Conservation (phyloP, 148 eudicot species). For the Dianthus caryophyllus region DNA sequence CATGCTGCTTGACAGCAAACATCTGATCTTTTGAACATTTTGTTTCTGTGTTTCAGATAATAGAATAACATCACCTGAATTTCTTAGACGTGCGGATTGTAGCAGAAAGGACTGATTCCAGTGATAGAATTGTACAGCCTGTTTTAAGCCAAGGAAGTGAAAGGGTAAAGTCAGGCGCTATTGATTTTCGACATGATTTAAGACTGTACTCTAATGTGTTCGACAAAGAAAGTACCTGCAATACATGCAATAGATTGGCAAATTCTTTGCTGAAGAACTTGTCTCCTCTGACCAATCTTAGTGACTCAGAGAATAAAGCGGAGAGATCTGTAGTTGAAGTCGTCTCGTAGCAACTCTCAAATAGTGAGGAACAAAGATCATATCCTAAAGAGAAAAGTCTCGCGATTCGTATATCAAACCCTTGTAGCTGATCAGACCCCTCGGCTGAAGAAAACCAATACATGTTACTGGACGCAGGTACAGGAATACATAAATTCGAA, state of each 20-base stretch:
- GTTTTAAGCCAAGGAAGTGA: slow-evolving; percentile 18
- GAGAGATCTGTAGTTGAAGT: slow-evolving; percentile 26
- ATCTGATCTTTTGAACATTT: slow-evolving; percentile 29
- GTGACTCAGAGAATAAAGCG: slow-evolving; percentile 43
- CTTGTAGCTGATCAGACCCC: slow-evolving; percentile 45
- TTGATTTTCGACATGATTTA: not conserved
- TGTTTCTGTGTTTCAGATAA: slow-evolving; percentile 44
- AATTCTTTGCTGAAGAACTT: slow-evolving; percentile 45
- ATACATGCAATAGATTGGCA: slow-evolving; percentile 66
- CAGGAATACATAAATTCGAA: slow-evolving; percentile 45
- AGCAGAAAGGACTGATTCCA: slow-evolving; percentile 48
- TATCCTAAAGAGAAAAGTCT: slow-evolving; percentile 61
- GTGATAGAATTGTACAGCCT: slow-evolving; percentile 73
- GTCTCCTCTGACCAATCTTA: slow-evolving; percentile 45
- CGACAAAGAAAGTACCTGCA: slow-evolving; percentile 60
- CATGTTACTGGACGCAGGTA: slow-evolving; percentile 75
- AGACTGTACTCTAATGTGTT: not conserved
- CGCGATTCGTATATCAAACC: slow-evolving; percentile 70
- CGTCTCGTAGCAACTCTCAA: slow-evolving; percentile 21
- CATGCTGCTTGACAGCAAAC: slow-evolving; percentile 34
- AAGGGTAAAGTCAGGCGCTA: not conserved
- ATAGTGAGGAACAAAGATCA: slow-evolving; percentile 38
- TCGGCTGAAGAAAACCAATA: slow-evolving; percentile 78
- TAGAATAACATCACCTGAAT: slow-evolving; percentile 20
- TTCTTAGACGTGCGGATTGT: slow-evolving; percentile 15